Evolutionary conservation across 805 yeast genomes (phyloP).

Genomic region (Saturnispora sekii): DNA sequence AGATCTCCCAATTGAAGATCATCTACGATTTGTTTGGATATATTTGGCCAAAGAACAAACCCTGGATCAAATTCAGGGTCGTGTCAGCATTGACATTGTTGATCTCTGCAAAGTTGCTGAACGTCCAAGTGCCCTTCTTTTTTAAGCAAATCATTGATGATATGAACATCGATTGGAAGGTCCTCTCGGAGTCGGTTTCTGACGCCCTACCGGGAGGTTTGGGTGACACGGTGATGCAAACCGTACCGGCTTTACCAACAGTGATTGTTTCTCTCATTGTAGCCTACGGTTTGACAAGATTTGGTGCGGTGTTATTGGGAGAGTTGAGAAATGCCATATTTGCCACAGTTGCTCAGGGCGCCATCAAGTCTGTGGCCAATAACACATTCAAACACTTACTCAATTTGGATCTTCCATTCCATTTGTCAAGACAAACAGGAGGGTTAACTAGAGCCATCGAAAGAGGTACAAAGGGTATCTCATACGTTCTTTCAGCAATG

Average conservation of each 20-base stretch:
- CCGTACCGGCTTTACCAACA: constrained; percentile 34
- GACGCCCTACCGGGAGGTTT: constrained; percentile 8
- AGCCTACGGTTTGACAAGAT: constrained; percentile 89
- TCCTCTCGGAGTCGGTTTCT: constrained; percentile 39
- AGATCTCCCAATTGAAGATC: constrained; percentile 42
- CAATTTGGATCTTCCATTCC: constrained; percentile 81
- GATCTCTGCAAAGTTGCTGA: constrained; percentile 72
- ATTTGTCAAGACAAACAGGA: constrained; percentile 86
- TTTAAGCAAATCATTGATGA: constrained; percentile 83
- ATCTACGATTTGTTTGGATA: constrained; percentile 55
- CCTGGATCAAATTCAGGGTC: constrained; percentile 63
- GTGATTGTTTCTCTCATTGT: constrained; percentile 59
- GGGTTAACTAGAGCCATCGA: constrained; percentile 95
- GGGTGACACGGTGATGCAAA: constrained; percentile 8
- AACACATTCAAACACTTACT: constrained; percentile 80
- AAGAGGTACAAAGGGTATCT: constrained; percentile 94
- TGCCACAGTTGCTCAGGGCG: constrained; percentile 91
- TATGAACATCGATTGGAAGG: constrained; percentile 85
- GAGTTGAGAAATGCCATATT: constrained; percentile 92
- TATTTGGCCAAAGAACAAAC: constrained; percentile 72
- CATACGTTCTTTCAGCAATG: constrained; percentile 88
- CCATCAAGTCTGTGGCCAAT: constrained; percentile 81
- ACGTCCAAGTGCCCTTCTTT: constrained; percentile 93
- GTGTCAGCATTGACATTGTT: constrained; percentile 63
- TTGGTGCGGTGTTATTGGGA: constrained; percentile 90